These are phyloP conservation scores for Flaveria floridana DNA, from an alignment of 140 eudicot species.

Conservation along the genomic window DNA sequence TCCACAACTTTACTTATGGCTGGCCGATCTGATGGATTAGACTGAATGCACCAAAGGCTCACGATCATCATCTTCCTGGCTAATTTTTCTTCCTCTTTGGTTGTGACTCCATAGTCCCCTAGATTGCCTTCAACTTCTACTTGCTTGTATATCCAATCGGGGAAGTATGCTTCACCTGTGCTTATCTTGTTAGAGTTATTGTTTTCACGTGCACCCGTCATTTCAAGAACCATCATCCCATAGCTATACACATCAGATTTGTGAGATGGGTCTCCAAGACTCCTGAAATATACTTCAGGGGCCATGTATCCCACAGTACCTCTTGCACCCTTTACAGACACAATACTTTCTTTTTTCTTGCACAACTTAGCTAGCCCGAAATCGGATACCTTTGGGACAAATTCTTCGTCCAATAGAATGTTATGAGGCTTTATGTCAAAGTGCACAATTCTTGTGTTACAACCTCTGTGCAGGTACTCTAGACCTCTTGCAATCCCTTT, in stretches of 20 bases:
- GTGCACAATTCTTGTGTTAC: constrained; percentile 54
- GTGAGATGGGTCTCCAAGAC: constrained; percentile 25
- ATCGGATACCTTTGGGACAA: constrained; percentile 83
- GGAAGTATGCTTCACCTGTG: constrained; percentile 20
- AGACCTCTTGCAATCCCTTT: constrained; percentile 36
- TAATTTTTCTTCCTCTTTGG: constrained; percentile 15
- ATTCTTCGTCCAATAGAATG: constrained; percentile 57
- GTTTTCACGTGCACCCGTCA: constrained; percentile 17
- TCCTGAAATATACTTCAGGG: constrained; percentile 51
- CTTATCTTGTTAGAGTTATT: neutral
- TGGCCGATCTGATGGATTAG: constrained; percentile 21
- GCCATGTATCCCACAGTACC: constrained; percentile 83
- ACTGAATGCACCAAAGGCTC: constrained; percentile 27
- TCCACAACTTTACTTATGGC: constrained; percentile 30
- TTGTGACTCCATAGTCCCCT: neutral
- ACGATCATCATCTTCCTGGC: constrained; percentile 25
- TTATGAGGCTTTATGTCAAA: constrained; percentile 77
- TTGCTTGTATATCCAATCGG: constrained; percentile 26
- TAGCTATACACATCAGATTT: constrained; percentile 71
- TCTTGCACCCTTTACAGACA: constrained; percentile 26
- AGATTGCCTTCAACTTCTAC: constrained; percentile 20
- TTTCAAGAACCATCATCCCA: constrained; percentile 55
- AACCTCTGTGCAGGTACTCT: constrained; percentile 36
- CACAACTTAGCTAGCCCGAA: constrained; percentile 73
- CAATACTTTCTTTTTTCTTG: constrained; percentile 25